A percentile compares a stretch with the other conserved stretches of the same genome.
These are phyloP conservation scores for Parasarocladium wereldwijsianum DNA, from an alignment of 2,329 filamentous ascomycete genomes.

Conservation along the genomic window DNA sequence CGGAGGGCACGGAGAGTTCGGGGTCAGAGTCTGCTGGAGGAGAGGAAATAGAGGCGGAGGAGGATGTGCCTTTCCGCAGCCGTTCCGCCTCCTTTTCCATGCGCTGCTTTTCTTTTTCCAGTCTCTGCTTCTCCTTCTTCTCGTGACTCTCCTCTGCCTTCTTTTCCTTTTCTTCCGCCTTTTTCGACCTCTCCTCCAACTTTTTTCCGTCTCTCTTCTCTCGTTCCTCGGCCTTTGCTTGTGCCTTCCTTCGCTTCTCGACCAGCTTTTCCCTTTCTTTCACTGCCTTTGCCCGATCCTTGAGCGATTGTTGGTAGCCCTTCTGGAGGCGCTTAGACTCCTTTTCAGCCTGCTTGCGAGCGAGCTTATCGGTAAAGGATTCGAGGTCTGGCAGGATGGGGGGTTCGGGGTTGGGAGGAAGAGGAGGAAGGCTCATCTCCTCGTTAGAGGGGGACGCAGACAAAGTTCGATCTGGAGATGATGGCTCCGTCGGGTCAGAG, in stretches of 20 bases:
- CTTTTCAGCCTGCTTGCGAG: constrained; percentile 54
- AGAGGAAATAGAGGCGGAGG: background rate
- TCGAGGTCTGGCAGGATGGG: constrained; percentile 35
- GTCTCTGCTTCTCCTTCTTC: constrained; percentile 12
- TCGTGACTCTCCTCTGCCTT: constrained; percentile 15
- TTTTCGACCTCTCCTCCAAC: constrained; percentile 1
- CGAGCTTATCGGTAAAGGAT: constrained; percentile 46
- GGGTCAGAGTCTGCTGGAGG: background rate
- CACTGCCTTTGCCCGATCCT: constrained; percentile 49
- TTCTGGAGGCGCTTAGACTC: constrained; percentile 49
- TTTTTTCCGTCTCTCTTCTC: constrained; percentile 20
- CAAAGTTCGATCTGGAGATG: background rate
- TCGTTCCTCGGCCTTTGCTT: constrained; percentile 25
- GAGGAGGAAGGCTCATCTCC: constrained; percentile 20
- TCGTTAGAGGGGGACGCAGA: background rate
- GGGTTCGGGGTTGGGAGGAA: constrained; percentile 34
- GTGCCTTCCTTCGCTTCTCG: constrained; percentile 35
- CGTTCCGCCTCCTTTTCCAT: constrained; percentile 16
- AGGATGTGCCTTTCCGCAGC: constrained; percentile 9
- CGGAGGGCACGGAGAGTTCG: too few species aligned
- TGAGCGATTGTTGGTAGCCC: constrained; percentile 50
- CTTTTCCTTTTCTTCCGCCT: constrained; percentile 18
- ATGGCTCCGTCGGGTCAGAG: background rate
- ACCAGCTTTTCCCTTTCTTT: constrained; percentile 46
- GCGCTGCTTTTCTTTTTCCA: constrained; percentile 15